Base-by-base conservation (phyloP, 495 filamentous ascomycete species). In the Talaromyces borbonicus region DNA sequence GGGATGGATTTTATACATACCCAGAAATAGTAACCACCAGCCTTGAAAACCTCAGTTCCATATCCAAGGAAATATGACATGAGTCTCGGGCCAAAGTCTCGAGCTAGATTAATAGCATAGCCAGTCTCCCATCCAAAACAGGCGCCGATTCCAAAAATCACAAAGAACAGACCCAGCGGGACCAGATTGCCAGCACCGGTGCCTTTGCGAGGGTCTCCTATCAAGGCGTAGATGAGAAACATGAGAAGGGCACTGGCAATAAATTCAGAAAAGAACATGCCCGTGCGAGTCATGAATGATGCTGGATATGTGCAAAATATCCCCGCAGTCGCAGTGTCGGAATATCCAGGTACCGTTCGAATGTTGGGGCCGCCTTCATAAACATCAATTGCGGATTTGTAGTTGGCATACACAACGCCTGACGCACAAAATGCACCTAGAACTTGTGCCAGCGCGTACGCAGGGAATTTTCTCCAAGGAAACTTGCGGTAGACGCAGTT, bases 111-210 rank as follows among this genome's bases (percentile, higher is more conserved):
- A 27, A 84, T 80, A 4, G 81, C 78, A 58, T 81, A 84, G 2
- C 79, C 80, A 4, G 80, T 84, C 54, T 84, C 77, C 72, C 74
- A 83, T 23, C 81, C 81, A 59, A 81, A 83, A 52, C 79, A 81
- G 35, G 78, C 75, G 14, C 78, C 80, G 18, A 84, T 71, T 2
- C 79, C 79, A 54, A 80, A 81, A 31, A 84, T 71, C 14, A 81
- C 58, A 52, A 84, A 83, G 58, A 83, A 79, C 4, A 83, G 60
- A 0, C 56, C 69, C 8, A 84, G 59, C 0, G 80, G 79, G 3
- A 70, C 68, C 23, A 79, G 44, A 12, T 62, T 47, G 3, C 73
- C 64, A 4, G 73, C 64, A 0, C 69, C 74, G 7, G 65, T 49
- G 43, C 78, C 78, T 2, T 50, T 57, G n/a, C n/a, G n/a, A n/a